phyloP scores from a whole-genome alignment of 805 yeast species.

The Cephaloascus fragrans region DNA sequence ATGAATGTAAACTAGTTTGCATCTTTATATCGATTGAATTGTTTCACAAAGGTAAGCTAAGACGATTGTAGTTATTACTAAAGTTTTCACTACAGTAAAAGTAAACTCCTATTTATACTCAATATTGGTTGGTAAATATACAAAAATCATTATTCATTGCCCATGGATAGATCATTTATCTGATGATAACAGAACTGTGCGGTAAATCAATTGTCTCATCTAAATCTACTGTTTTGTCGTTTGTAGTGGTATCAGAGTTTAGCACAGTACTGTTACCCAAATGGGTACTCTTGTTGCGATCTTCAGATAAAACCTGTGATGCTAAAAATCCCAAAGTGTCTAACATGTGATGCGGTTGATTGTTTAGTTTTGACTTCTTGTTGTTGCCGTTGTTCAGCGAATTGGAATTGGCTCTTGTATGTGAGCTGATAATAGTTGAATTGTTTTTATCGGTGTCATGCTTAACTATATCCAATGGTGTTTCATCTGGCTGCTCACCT shows the following conservation, averaged over 20 bases:
- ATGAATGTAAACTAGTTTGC: too few relatives aligned
- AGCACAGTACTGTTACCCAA: neutral
- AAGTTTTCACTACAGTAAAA: neutral
- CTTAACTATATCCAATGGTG: too few relatives aligned
- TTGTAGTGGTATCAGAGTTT: neutral
- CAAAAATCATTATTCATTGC: too few relatives aligned
- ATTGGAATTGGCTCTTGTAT: neutral
- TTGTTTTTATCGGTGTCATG: neutral
- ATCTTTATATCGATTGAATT: too few relatives aligned
- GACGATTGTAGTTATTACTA: neutral
- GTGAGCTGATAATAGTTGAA: neutral
- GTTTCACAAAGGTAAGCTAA: too few relatives aligned
- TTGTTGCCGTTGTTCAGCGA: neutral
- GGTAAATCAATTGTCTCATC: neutral
- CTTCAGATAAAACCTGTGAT: slow-evolving; percentile 37
- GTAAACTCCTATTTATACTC: neutral
- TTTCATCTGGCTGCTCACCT: neutral
- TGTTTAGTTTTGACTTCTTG: neutral
- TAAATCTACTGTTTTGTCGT: neutral
- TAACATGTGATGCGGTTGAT: slow-evolving; percentile 15
- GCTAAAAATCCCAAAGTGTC: slow-evolving; percentile 47
- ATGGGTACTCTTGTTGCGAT: slow-evolving; percentile 3
- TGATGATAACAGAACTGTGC: neutral
- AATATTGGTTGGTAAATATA: neutral
- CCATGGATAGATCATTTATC: too few relatives aligned